A percentile compares a stretch with the other conserved stretches of the same genome.
Conservation (phyloP, 1,284 basidiomycete species). For the Trametes sp. region DNA sequence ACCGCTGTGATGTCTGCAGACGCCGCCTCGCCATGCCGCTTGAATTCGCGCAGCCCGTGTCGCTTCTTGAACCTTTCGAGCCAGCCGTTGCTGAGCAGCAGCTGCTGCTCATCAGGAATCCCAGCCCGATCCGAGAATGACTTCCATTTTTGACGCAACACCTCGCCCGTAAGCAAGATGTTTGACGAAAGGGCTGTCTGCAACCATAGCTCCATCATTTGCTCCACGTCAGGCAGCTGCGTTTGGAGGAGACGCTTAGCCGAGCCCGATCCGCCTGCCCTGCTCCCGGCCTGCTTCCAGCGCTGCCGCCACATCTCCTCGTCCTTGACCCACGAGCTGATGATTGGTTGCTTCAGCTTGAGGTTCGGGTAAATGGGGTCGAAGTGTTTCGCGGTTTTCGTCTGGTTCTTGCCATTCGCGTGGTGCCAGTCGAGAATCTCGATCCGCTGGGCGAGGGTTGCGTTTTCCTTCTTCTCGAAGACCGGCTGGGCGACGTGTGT, state of each 20-base stretch:
- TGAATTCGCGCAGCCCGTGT: conserved; percentile 42
- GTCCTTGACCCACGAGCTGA: conserved; percentile 5
- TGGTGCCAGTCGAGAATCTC: conserved; percentile 9
- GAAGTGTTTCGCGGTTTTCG: conserved; percentile 1
- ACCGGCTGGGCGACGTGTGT: neutral
- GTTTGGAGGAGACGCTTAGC: conserved; percentile 1
- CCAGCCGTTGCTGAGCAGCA: conserved; percentile 40
- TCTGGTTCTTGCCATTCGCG: conserved; percentile 4
- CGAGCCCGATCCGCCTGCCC: neutral
- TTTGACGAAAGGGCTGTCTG: neutral
- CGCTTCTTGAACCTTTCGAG: conserved; percentile 20
- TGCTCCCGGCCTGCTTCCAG: neutral
- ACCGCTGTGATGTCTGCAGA: conserved; percentile 43
- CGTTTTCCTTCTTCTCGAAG: conserved; percentile 4
- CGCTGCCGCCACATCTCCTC: conserved; percentile 1
- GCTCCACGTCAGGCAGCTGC: neutral
- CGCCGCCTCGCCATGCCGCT: conserved; percentile 47
- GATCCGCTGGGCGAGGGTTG: neutral
- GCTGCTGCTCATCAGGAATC: conserved; percentile 37
- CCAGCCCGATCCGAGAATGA: neutral
- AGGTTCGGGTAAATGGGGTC: conserved; percentile 2
- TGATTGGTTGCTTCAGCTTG: neutral
- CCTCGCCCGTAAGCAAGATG: neutral
- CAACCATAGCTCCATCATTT: conserved; percentile 1
- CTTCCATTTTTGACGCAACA: neutral